Base-by-base conservation (phyloP, 2,329 filamentous ascomycete genomes). In the Lecanosticta acicola region DNA sequence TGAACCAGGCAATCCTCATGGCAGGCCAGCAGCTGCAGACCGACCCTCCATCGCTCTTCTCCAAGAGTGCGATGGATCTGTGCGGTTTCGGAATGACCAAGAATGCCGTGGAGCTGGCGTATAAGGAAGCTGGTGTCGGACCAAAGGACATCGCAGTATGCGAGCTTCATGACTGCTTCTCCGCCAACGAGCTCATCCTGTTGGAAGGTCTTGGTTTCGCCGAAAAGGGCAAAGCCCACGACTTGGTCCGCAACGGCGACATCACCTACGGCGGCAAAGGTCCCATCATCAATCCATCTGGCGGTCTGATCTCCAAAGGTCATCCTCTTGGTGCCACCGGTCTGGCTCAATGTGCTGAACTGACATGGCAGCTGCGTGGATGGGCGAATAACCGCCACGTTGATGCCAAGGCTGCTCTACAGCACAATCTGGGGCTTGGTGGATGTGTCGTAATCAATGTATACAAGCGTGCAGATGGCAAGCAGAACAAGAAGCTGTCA, bases 91-190 rank as follows among this genome's bases (percentile, higher is more conserved):
- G 84, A 52, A 96, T 96, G 91, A 83, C 81, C 13, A 76, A 80
- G 61, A 71, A 75, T 46, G 91, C 91, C 0, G 83, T 80, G 8
- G 67, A 73, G 48, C 72, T 74, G 1, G 91, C 91, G 18, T 73
- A 86, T 53, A 73, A 71, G 26, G 85, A 97, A 69, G 88, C 88
- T 1, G 78, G 80, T 24, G 76, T 81, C 1, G 70, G 69, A 2
- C 71, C 85, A 0, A 68, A 72, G 20, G 85, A 94, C 56, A 77
- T 91, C 55, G 81, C 84, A 61, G 85, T 97, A 14, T 88, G 87
- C 63, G 91, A 97, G 72, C 74, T 97, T 50, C 91, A 97, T 69
- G 91, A 97, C 71, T 97, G 91, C 73, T 97, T 97, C 77, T 89
- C 84, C 11, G 83, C 90, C 29, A 97, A 97, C 67, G 88, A 97